Conservation (phyloP, 2,329 filamentous ascomycete species). For the Diaporthe australafricana region DNA sequence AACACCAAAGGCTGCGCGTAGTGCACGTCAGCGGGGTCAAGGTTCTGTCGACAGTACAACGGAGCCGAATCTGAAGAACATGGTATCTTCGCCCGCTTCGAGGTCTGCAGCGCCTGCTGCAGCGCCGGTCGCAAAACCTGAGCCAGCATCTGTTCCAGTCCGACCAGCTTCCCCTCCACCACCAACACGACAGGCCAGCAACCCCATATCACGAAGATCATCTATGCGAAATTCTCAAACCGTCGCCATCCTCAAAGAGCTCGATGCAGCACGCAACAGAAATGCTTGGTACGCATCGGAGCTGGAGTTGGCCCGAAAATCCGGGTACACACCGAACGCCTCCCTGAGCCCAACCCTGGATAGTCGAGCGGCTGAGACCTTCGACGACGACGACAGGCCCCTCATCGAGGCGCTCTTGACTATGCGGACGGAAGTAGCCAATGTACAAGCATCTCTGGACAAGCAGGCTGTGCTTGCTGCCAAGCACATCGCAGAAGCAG, state of each 20-base stretch:
- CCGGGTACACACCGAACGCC: constrained; percentile 82
- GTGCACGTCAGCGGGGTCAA: constrained; percentile 68
- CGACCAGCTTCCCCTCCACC: constrained; percentile 70
- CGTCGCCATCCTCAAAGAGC: constrained; percentile 83
- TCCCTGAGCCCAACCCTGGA: constrained; percentile 81
- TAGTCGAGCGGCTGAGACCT: constrained; percentile 79
- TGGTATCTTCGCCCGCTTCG: constrained; percentile 36
- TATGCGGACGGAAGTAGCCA: constrained; percentile 89
- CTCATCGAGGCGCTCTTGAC: constrained; percentile 91
- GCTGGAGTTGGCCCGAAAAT: constrained; percentile 88
- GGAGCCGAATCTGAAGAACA: constrained; percentile 63
- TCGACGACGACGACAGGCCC: constrained; percentile 92
- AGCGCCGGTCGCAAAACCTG: constrained; percentile 47
- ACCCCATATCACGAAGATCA: constrained; percentile 69
- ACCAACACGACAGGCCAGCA: constrained; percentile 66
- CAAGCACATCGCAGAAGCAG: constrained; percentile 90
- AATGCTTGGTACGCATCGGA: constrained; percentile 99
- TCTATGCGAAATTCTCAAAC: constrained; percentile 74
- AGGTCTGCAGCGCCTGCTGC: constrained; percentile 23
- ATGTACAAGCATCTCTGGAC: constrained; percentile 90
- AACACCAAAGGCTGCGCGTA: constrained; percentile 53
- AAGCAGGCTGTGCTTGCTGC: constrained; percentile 87
- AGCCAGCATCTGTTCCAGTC: constrained; percentile 22
- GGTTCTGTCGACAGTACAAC: constrained; percentile 76
- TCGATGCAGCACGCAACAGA: constrained; percentile 84